These are phyloP conservation scores for Acacia acuminata DNA, from an alignment of 306 rosid species.

Conservation along the genomic window DNA sequence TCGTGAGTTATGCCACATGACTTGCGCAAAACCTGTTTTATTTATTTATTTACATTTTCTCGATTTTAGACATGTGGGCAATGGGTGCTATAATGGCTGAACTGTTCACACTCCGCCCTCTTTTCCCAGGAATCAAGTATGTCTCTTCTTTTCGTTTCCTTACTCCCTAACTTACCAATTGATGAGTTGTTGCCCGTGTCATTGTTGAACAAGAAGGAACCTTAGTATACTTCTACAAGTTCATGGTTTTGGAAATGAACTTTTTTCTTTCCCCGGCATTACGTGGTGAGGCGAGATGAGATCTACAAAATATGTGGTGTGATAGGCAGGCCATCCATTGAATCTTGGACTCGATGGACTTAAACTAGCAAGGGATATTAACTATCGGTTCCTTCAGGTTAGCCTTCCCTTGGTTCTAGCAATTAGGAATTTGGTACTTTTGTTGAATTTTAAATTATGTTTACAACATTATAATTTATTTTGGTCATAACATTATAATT, in stretches of 20 bases:
- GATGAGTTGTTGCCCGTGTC: background rate
- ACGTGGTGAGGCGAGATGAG: constrained; percentile 81
- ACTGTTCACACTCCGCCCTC: constrained; percentile 90
- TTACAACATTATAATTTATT: too few relatives aligned
- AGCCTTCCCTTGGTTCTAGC: constrained; percentile 2
- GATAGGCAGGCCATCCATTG: constrained; percentile 79
- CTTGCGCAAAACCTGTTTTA: constrained; percentile 10
- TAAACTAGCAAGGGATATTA: constrained; percentile 83
- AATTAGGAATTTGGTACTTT: background rate
- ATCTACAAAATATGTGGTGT: constrained; percentile 89
- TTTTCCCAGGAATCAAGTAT: constrained; percentile 90
- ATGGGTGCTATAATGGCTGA: constrained; percentile 99
- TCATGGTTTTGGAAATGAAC: constrained; percentile 2
- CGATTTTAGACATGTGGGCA: constrained; percentile 92
- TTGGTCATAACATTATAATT: too few relatives aligned
- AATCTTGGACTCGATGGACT: constrained; percentile 88
- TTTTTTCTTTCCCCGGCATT: constrained; percentile 7
- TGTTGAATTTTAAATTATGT: background rate
- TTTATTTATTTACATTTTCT: constrained; percentile 8
- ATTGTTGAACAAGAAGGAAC: background rate
- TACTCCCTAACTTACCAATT: background rate
- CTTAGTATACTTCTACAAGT: background rate
- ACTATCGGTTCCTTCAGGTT: constrained; percentile 91
- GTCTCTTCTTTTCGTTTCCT: background rate
- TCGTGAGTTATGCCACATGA: constrained; percentile 6